Conservation (phyloP, 768 basidiomycete species). For the Suillus americanus region DNA sequence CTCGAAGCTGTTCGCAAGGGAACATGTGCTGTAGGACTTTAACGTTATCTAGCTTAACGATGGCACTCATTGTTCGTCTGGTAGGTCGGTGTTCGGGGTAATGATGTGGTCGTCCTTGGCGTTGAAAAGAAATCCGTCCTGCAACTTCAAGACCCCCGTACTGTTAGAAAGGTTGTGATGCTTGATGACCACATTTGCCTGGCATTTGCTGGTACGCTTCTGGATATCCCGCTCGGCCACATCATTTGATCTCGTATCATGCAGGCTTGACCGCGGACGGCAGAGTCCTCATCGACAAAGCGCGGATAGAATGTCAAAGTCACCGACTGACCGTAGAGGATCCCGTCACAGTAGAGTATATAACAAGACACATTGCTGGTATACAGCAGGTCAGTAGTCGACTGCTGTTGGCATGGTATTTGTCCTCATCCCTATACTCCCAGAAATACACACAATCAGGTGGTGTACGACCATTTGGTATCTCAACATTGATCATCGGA, state of each 20-base stretch:
- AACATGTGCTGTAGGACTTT: constrained; percentile 81
- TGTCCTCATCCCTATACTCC: background rate
- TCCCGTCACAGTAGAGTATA: constrained; percentile 97
- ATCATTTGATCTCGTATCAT: constrained; percentile 11
- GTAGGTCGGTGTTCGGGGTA: constrained; percentile 94
- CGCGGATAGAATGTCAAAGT: constrained; percentile 95
- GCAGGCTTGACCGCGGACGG: constrained; percentile 96
- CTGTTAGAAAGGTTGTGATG: constrained; percentile 97
- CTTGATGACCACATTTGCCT: constrained; percentile 96
- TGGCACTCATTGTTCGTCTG: constrained; percentile 9
- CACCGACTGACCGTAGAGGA: constrained; percentile 98
- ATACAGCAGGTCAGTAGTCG: constrained; percentile 81
- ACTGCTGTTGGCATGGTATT: background rate
- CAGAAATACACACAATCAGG: constrained; percentile 98
- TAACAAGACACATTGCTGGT: constrained; percentile 97
- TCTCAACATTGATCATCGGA: constrained; percentile 94
- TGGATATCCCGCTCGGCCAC: constrained; percentile 2
- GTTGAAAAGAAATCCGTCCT: constrained; percentile 99
- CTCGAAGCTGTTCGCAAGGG: constrained; percentile 97
- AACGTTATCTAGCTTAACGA: background rate
- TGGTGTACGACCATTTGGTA: constrained; percentile 97
- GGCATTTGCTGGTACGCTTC: constrained; percentile 88
- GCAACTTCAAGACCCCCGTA: constrained; percentile 96
- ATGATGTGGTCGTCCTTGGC: constrained; percentile 92
- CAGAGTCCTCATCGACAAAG: constrained; percentile 96